Evolutionary conservation across 179 eudicot species (phyloP).

Genomic region (Spergularia azorica): DNA sequence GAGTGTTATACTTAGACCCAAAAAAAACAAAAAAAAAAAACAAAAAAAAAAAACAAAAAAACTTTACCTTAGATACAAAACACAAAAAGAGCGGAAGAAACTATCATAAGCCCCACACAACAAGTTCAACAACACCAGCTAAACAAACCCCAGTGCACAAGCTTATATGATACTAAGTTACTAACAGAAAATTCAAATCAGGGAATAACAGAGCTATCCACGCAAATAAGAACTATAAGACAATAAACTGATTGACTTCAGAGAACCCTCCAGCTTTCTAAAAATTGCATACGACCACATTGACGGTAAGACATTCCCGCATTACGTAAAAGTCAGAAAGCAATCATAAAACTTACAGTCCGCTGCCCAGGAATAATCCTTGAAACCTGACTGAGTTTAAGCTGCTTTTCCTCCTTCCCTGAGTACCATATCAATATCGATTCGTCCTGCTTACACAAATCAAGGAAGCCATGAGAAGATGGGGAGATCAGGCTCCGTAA

Average conservation of each 20-base stretch:
- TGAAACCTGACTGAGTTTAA: constrained; percentile 67
- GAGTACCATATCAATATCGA: constrained; percentile 71
- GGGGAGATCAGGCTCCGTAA: background rate
- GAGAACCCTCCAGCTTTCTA: background rate
- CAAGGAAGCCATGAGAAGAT: constrained; percentile 18
- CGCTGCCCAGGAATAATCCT: constrained; percentile 91
- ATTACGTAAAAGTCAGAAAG: background rate
- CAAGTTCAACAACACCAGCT: background rate
- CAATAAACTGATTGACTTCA: background rate
- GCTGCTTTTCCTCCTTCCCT: constrained; percentile 81
- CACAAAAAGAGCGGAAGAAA: no score
- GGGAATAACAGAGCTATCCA: background rate
- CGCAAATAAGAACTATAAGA: background rate
- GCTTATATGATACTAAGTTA: background rate
- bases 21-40: no score
- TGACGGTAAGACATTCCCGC: background rate
- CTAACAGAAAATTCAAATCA: background rate
- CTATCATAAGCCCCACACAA: no score
- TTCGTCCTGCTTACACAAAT: constrained; percentile 62
- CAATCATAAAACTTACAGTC: constrained; percentile 57
- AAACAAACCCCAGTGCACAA: background rate
- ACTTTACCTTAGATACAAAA: no score
- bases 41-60: no score
- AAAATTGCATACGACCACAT: constrained; percentile 1
- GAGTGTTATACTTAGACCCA: no score